Base-by-base conservation (phyloP, 257 asterid genomes). In the Nicotiana attenuata region DNA sequence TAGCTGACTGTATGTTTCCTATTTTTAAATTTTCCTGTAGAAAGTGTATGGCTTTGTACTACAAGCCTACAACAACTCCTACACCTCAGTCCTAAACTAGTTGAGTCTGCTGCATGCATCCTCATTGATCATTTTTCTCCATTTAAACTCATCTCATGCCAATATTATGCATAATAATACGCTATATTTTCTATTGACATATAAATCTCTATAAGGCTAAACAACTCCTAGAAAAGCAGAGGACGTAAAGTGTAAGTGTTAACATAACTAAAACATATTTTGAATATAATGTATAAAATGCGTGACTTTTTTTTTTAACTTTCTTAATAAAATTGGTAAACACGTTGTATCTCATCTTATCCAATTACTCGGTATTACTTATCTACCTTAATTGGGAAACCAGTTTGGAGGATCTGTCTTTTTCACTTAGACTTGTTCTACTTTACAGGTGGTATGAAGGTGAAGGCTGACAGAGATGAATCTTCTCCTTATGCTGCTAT, bases 401-500 rank as follows among this genome's bases (percentile, higher is more conserved):
- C 45, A 50, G 24, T 50, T 75, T 50, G 64, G 45, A 20, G 5
- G 33, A 15, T 29, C 47, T 22, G 13, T 47, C 17, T 7, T 50
- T 75, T 75, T 75, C 80, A 26, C 52, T 26, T 24, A 50, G 45
- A 15, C 63, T 15, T 75, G 41, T 26, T 50, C 24, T 71, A 22
- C 60, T 26, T 16, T 69, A 26, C 79, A 91, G 97, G 98, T 86
- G 97, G 97, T 1, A 92, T 94, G 97, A 94, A 94, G 86, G 98
- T 94, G 65, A 94, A 94, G 87, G 97, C 97, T 81, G 97, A 94
- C 78, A 89, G 98, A 81, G 98, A 94, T 87, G 98, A 94, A 77
- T 94, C 98, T 29, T 94, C 98, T 79, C 98, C 97, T 2, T 94
- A 94, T 82, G 98, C 97, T 2, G 98, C 98, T 85, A 94, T 94